phyloP scores from a whole-genome alignment of 163 green algal genomes.

The Scenedesmus sp. region DNA sequence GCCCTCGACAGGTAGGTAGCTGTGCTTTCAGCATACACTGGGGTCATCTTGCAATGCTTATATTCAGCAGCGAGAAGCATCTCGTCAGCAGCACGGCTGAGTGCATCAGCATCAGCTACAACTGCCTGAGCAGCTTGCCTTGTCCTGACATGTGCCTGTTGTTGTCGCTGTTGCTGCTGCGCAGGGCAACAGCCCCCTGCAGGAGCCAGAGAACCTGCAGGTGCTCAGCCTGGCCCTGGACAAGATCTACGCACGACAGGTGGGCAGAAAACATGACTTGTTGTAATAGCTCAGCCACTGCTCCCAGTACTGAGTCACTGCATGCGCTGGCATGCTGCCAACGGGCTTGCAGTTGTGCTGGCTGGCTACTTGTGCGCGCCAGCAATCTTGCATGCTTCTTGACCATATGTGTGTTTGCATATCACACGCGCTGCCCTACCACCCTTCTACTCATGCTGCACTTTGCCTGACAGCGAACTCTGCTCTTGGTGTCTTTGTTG shows the following conservation, averaged over 20 bases:
- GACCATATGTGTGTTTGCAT: neutral
- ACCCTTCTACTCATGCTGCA: neutral
- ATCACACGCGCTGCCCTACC: neutral
- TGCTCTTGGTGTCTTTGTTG: neutral
- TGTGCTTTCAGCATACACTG: neutral
- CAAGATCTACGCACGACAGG: neutral
- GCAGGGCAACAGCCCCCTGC: conserved; percentile 7
- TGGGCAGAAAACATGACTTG: neutral
- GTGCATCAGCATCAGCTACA: neutral
- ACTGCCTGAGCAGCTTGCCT: neutral
- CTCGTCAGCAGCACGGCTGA: too few relatives aligned
- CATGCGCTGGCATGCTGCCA: too few relatives aligned
- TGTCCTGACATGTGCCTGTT: neutral
- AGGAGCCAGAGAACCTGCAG: neutral
- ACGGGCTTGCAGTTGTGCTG: too few relatives aligned
- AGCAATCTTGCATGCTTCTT: neutral
- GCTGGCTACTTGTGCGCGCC: neutral
- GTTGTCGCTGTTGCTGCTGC: neutral
- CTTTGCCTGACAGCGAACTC: neutral
- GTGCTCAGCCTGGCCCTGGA: neutral
- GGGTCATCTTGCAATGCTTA: neutral
- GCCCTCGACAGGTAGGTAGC: neutral
- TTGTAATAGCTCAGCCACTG: neutral
- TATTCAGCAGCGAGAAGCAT: neutral
- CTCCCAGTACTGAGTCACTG: neutral